Evolutionary conservation across 495 filamentous ascomycete genomes (phyloP), one percentile per base, ranked within the genome.

Genomic region (Neurospora discreta): DNA sequence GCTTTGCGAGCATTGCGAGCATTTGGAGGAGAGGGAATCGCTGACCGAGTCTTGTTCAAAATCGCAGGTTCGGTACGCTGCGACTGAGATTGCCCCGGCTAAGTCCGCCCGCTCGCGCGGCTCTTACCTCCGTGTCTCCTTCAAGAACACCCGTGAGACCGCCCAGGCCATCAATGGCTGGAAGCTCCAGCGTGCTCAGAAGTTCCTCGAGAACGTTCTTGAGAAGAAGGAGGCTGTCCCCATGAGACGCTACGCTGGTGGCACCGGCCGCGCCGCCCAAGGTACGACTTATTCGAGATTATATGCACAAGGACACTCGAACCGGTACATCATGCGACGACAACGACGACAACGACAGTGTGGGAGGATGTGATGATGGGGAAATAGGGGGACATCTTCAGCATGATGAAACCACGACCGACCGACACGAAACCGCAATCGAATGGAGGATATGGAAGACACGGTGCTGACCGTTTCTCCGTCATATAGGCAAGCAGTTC

Each of bases 61-160:
- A 79, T 30, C 68, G 26, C 73, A 97, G 95, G 95, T 98, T 87
- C 94, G 95, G 85, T 98, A 99, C 94, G 93, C 94, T 86, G 93
- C 92, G 79, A 92, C 90, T 80, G 87, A 93, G 81, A 94, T 97
- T 83, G 86, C 91, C 78, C 86, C 91, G 82, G 88, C 89, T 76
- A 99, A 98, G 89, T 96, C 92, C 84, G 96, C 95, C 83, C 93
- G 94, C 85, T 90, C 94, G 80, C 93, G 95, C 84, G 96, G 96
- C 83, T 92, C 94, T 82, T 98, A 98, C 89, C 93, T 99, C 76
- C 94, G 95, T 79, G 94, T 97, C 81, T 95, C 92, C 78, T 98
- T 97, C 91, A 98, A 98, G 90, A 98, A 99, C 90, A 98, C 95
- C 84, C 93, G 95, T 81, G 96, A 99, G 88, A 97, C 95, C 75